Evolutionary conservation across 2,329 filamentous ascomycete genomes (phyloP), one percentile per base, ranked within the genome.

Genomic region (Pyrenophora tritici-repentis): DNA sequence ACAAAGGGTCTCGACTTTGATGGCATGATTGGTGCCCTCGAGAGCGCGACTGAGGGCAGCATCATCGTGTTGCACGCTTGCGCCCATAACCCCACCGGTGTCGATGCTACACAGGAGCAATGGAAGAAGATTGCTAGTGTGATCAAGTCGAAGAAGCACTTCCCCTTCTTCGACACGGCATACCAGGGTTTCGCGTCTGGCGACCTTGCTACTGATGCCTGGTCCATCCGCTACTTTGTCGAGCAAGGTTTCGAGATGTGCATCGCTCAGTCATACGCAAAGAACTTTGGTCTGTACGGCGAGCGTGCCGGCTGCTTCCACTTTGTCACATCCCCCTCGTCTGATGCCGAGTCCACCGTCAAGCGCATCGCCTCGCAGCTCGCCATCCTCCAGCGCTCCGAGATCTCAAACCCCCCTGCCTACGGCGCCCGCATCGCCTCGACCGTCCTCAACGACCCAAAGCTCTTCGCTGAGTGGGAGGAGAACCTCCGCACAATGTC

Each of bases 101-200:
- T 99, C 58, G 94, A 99, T 76, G 92, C 92, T 6, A 96, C 92
- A 16, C 81, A 88, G 62, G 90, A 93, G 46, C 94, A 99, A 79
- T 99, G 94, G 94, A 90, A 88, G 75, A 84, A 95, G 77, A 86
- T 99, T 56, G 91, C 93, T 44, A 75, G 81, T 36, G 75, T 96
- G 37, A 86, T 97, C 75, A 84, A 83, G 66, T 75, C 84, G 67
- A 91, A 88, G 77, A 84, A 84, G 58, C 93, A 95, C 76, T 96
- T 99, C 79, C 93, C 94, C 67, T 97, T 99, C 84, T 97, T 99
- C 78, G 94, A 99, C 81, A 90, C 86, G 60, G 94, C 94, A 49
- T 99, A 99, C 81, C 94, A 97, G 77, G 93, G 94, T 50, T 99
- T 99, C 73, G 94, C 94, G 3, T 96, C 94, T 1, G 94, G 94